A percentile compares a stretch with the other conserved stretches of the same genome.
These are phyloP conservation scores for Penicillium sp. DNA, from an alignment of 2,329 filamentous ascomycete species.

Conservation along the genomic window DNA sequence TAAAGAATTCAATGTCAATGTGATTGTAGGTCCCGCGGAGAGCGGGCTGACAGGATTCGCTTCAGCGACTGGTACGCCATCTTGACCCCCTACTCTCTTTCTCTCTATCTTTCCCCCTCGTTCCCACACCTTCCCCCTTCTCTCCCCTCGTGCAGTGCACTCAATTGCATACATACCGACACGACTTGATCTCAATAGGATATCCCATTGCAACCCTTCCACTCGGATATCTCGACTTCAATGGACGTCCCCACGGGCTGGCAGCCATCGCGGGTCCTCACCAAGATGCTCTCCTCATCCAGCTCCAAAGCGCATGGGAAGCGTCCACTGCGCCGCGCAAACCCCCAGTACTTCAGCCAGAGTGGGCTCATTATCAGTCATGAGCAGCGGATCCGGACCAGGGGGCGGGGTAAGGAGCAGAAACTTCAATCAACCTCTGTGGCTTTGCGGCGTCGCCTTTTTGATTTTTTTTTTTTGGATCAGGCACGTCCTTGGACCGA, in stretches of 20 bases:
- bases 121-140: background rate
- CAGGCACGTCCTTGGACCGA: too few species aligned
- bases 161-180: too few species aligned
- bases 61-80: constrained; percentile 8
- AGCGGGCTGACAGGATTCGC: constrained; percentile 7
- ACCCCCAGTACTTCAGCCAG: background rate
- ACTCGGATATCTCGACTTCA: constrained; percentile 11
- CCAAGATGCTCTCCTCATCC: constrained; percentile 8
- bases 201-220: constrained; percentile 11
- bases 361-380: background rate
- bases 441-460: too few species aligned
- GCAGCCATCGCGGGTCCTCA: constrained; percentile 7
- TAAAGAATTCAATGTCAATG: constrained; percentile 5
- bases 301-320: constrained; percentile 14
- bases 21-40: constrained; percentile 9
- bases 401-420: too few species aligned
- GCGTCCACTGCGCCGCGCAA: constrained; percentile 8
- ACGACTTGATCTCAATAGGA: constrained; percentile 1
- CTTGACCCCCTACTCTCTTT: too few species aligned
- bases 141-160: too few species aligned
- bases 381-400: background rate
- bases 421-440: too few species aligned
- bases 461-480: too few species aligned
- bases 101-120: background rate
- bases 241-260: constrained; percentile 11